A percentile compares a stretch with the other conserved stretches of the same genome.
Conservation (phyloP, 352 stramenopile genomes). For the Aphanomyces euteiches region DNA sequence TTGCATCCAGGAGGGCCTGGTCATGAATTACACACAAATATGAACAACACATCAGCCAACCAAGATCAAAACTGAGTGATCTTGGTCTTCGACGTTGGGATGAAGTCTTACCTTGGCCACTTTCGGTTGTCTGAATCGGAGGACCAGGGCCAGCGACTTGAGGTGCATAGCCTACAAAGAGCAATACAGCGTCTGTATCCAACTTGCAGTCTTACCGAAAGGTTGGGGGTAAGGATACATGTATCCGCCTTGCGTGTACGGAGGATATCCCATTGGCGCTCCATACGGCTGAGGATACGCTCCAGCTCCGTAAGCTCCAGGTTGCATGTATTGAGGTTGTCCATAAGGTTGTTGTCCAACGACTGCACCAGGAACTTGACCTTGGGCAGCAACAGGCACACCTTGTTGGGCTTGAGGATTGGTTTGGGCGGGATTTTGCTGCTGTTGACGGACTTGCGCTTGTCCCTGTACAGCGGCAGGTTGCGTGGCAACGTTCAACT, state of each 20-base stretch:
- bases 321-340: constrained; percentile 14
- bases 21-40: constrained; percentile 42
- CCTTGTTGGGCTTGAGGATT: constrained; percentile 27
- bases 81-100: background rate
- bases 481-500: constrained; percentile 18
- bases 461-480: background rate
- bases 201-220: constrained; percentile 48
- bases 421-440: constrained; percentile 16
- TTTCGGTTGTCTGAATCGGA: constrained; percentile 86
- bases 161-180: constrained; percentile 61
- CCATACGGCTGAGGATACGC: constrained; percentile 72
- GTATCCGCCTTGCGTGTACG: constrained; percentile 69
- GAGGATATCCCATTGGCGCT: constrained; percentile 71
- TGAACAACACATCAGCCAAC: constrained; percentile 30
- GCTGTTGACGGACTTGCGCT: constrained; percentile 26
- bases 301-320: constrained; percentile 46
- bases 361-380: background rate
- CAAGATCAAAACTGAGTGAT: constrained; percentile 13
- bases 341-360: constrained; percentile 23
- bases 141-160: constrained; percentile 78
- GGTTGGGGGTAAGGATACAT: constrained; percentile 84
- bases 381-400: background rate
- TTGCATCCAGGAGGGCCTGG: constrained; percentile 93
- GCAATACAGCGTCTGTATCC: background rate
- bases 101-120: constrained; percentile 64